Evolutionary conservation across 345 rosid species (phyloP).

Genomic region (Camelina neglecta): DNA sequence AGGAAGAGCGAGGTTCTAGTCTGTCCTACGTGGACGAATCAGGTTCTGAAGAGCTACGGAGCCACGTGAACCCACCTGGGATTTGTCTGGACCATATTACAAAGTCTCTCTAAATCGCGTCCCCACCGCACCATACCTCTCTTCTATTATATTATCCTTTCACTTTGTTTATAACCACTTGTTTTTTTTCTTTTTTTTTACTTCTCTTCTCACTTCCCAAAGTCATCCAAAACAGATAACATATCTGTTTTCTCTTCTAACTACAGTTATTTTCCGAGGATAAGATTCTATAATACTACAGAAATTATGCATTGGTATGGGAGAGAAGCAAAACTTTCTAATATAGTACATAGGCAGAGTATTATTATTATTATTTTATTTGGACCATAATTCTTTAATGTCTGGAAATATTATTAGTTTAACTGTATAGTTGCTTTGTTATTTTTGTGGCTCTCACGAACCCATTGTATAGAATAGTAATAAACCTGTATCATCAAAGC

Average conservation of each 20-base stretch:
- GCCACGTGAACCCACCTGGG: conserved; percentile 64
- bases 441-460: conserved; percentile 12
- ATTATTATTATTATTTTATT: background rate
- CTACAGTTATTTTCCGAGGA: background rate
- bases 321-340: background rate
- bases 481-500: background rate
- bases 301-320: background rate
- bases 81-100: conserved; percentile 30
- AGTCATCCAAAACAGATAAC: conserved; percentile 27
- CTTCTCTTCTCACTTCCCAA: conserved; percentile 27
- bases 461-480: background rate
- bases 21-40: conserved; percentile 58
- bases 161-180: conserved; percentile 25
- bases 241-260: conserved; percentile 12
- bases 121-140: conserved; percentile 20
- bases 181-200: conserved; percentile 31
- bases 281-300: background rate
- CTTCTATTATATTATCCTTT: conserved; percentile 9
- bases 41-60: conserved; percentile 39
- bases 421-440: background rate
- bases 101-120: conserved; percentile 24
- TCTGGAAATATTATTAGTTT: background rate
- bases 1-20: conserved; percentile 44
- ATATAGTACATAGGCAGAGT: background rate
- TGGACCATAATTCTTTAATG: conserved; percentile 7